These are phyloP conservation scores for Penicillium sp. DNA, from an alignment of 2,329 filamentous ascomycete genomes.

Conservation along the genomic window DNA sequence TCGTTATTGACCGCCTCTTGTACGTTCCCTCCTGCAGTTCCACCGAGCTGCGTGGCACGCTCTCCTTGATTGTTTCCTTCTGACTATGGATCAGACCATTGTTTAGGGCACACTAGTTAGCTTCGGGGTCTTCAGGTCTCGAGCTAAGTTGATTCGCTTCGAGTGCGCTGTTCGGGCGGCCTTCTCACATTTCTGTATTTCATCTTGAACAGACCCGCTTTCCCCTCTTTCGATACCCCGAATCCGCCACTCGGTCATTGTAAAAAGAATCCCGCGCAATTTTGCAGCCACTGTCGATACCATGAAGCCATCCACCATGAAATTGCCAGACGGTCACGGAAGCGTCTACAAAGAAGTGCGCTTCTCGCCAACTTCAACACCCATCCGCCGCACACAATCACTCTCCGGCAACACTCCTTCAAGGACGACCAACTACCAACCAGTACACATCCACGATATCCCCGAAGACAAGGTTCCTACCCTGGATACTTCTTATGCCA, in stretches of 20 bases:
- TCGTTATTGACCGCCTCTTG: slow-evolving; percentile 13
- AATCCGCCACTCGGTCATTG: neutral
- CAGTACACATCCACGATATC: slow-evolving; percentile 18
- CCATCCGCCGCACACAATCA: slow-evolving; percentile 39
- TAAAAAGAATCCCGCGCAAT: neutral
- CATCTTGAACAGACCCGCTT: neutral
- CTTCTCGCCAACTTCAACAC: slow-evolving; percentile 40
- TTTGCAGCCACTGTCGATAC: neutral
- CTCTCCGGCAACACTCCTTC: slow-evolving; percentile 38
- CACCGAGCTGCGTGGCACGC: neutral
- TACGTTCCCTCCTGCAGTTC: slow-evolving; percentile 9
- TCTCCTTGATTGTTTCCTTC: neutral
- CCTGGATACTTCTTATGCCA: slow-evolving; percentile 37
- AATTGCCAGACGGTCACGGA: slow-evolving; percentile 33
- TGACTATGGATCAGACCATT: neutral
- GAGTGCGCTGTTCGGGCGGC: neutral
- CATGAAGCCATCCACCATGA: slow-evolving; percentile 28
- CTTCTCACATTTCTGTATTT: neutral
- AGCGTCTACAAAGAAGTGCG: slow-evolving; percentile 42
- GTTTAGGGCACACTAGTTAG: neutral
- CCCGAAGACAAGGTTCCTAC: slow-evolving; percentile 22
- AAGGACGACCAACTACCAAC: slow-evolving; percentile 25
- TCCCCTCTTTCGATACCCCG: slow-evolving; percentile 1
- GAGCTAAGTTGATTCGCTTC: neutral
- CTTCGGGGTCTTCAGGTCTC: neutral